Evolutionary conservation across 2,329 filamentous ascomycete genomes (phyloP).

Genomic region (Pseudogymnoascus sp.): DNA sequence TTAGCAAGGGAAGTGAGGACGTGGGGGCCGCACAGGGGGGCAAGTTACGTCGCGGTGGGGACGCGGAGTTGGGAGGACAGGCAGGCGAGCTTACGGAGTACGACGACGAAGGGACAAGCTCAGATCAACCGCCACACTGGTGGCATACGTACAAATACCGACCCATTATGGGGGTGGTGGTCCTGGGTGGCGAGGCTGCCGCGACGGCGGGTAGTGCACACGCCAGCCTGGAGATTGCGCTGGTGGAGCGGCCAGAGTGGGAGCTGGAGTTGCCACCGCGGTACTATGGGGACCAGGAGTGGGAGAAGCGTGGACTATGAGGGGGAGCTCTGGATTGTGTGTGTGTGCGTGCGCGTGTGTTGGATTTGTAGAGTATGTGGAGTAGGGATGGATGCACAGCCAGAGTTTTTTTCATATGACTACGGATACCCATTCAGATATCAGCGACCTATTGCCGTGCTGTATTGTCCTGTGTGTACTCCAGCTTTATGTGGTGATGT

Average conservation of each 20-base stretch:
- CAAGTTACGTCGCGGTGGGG: constrained; percentile 8
- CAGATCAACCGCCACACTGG: constrained; percentile 13
- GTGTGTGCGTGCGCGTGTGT: not conserved
- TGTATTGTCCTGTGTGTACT: not conserved
- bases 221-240: constrained; percentile 61
- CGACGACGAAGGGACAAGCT: constrained; percentile 21
- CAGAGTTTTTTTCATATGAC: not conserved
- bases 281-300: constrained; percentile 54
- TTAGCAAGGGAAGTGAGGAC: constrained; percentile 27
- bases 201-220: not conserved
- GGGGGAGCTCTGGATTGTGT: not conserved
- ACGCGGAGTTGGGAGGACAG: constrained; percentile 13
- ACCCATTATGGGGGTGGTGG: constrained; percentile 71
- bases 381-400: not conserved
- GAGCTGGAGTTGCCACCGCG: constrained; percentile 69
- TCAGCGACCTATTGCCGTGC: not conserved
- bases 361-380: not conserved
- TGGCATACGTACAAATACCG: constrained; percentile 93
- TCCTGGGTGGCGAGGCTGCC: constrained; percentile 31
- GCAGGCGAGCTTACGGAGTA: constrained; percentile 24
- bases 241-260: constrained; percentile 81
- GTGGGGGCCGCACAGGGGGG: constrained; percentile 14
- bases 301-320: constrained; percentile 29
- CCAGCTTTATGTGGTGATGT: not conserved
- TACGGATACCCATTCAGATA: not conserved